Percentiles rank a stretch among this genome's conserved stretches.
These are phyloP conservation scores for Withania somnifera DNA, from an alignment of 305 asterid genomes.

Conservation along the genomic window DNA sequence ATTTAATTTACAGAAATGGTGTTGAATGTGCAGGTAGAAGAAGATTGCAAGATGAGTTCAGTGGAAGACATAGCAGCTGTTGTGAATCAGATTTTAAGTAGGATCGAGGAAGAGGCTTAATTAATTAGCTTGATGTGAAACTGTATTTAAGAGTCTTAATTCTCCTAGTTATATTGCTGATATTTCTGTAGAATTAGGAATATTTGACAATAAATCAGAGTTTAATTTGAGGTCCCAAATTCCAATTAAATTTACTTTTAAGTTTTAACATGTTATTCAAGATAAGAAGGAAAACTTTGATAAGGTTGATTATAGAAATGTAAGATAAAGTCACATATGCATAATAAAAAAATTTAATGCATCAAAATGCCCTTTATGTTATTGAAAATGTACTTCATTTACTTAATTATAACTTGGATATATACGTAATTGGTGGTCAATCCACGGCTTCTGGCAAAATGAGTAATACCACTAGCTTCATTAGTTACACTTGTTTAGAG, in stretches of 20 bases:
- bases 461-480: not conserved
- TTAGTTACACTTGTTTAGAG: not conserved
- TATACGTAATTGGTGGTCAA: not conserved
- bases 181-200: not conserved
- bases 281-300: too few species aligned
- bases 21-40: constrained; percentile 25
- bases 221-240: not conserved
- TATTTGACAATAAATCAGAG: not conserved
- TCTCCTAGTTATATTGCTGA: not conserved
- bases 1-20: not conserved
- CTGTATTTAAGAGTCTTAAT: not conserved
- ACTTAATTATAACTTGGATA: not conserved
- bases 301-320: too few species aligned
- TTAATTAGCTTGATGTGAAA: not conserved
- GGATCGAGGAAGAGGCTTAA: constrained; percentile 15
- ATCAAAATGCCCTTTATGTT: too few species aligned
- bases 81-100: constrained; percentile 20
- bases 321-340: too few species aligned
- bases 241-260: too few species aligned
- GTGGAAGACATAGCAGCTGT: constrained; percentile 36
- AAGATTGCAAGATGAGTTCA: constrained; percentile 18
- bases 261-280: too few species aligned
- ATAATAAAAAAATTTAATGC: too few species aligned
- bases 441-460: not conserved
- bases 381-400: not conserved